These are phyloP conservation scores for Chenopodium suecicum DNA, from an alignment of 148 eudicot species.

Conservation along the genomic window DNA sequence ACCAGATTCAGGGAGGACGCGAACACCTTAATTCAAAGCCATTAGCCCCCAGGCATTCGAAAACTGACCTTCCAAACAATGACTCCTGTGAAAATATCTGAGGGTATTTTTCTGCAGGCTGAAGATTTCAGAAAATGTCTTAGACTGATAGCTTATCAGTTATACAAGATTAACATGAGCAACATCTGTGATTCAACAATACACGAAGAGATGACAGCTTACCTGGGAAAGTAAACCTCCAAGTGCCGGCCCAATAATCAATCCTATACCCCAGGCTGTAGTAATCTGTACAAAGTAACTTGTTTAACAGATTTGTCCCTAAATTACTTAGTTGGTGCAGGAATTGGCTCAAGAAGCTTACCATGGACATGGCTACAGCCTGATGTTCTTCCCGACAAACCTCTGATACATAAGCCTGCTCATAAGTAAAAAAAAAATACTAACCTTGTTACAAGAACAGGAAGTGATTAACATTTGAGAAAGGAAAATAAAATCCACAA, in stretches of 20 bases:
- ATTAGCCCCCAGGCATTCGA: not conserved
- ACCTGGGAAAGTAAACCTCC: slow-evolving; percentile 98
- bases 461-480: not conserved
- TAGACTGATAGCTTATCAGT: too few relatives aligned
- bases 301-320: not conserved
- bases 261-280: slow-evolving; percentile 86
- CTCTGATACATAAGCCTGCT: slow-evolving; percentile 83
- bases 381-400: slow-evolving; percentile 74
- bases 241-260: slow-evolving; percentile 85
- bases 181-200: not conserved
- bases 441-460: not conserved
- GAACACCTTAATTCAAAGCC: not conserved
- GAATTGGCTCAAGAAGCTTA: not conserved
- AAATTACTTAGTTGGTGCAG: not conserved
- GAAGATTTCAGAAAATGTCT: slow-evolving; percentile 17
- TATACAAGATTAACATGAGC: too few relatives aligned
- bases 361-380: slow-evolving; percentile 57
- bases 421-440: not conserved
- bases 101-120: slow-evolving; percentile 97
- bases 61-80: slow-evolving; percentile 67
- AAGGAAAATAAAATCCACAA: not conserved
- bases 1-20: not conserved
- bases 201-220: not conserved
- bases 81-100: slow-evolving; percentile 58
- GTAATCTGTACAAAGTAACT: slow-evolving; percentile 28